Base-by-base conservation (phyloP, 768 basidiomycete species). In the Coprinopsis sp. region DNA sequence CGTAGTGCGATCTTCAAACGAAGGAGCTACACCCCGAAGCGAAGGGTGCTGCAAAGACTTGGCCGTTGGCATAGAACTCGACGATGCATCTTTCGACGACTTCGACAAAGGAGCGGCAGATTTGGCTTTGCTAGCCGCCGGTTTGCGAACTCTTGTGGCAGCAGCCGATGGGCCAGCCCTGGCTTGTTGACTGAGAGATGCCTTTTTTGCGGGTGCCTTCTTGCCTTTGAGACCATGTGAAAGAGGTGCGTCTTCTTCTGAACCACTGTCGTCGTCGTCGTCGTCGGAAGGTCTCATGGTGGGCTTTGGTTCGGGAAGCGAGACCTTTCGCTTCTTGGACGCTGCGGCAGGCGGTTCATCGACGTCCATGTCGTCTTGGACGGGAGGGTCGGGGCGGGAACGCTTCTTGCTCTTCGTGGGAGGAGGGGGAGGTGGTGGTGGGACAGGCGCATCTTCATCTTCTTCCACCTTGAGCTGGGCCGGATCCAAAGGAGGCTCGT, bases 401-500 rank as follows among this genome's bases (percentile, higher is more conserved):
- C 40, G 24, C 18, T 42, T 42, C 40, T 42, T 42, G 6, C 40
- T 28, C 40, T 30, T 42, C 5, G 38, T 22, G 18, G 22, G 38
- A 22, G 38, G 4, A 22, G 6, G 10, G 8, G 38, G 38, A 8
- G 30, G 30, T 8, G 30, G 10, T 31, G 30, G 30, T 10, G 19
- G 11, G 7, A 6, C 11, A 7, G 8, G 8, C 6, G 10, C 22
- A 5, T 16, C 38, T 18, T 24, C 38, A 10, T 25, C 38, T 11
- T 39, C 38, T 8, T 24, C 23, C 5, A 10, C 27, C 28, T 18
- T 18, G 5, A 42, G 27, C 24, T 7, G 6, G 6, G 6, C 28
- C 4, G 40, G 40, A 19, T 42, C 40, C 40, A 42, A 30, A 14
- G 40, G 40, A 6, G 40, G 40, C 40, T 10, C 19, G 19, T 42